phyloP scores from a whole-genome alignment of 2,329 filamentous ascomycete genomes.

The Talaromyces piceae region DNA sequence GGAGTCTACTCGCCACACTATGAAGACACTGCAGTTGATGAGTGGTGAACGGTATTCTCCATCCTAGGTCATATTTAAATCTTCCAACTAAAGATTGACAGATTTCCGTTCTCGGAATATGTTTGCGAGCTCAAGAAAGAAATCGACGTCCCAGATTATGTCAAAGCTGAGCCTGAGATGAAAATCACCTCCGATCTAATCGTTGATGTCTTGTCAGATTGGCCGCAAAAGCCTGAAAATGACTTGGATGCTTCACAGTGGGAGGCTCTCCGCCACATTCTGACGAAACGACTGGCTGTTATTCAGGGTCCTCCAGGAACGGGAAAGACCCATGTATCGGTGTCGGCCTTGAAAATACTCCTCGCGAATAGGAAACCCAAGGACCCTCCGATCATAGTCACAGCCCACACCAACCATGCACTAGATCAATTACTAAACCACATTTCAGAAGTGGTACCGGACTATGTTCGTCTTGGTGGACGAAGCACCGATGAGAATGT shows the following conservation, averaged over 20 bases:
- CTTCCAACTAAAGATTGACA: constrained; percentile 15
- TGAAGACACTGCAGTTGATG: constrained; percentile 64
- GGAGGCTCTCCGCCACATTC: constrained; percentile 58
- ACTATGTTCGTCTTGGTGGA: constrained; percentile 61
- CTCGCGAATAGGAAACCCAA: constrained; percentile 49
- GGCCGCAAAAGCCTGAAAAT: constrained; percentile 40
- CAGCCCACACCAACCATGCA: constrained; percentile 86
- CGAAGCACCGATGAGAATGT: constrained; percentile 61
- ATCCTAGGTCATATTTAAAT: constrained; percentile 4
- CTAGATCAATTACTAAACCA: constrained; percentile 71
- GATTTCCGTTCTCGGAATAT: constrained; percentile 39
- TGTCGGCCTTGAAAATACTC: constrained; percentile 60
- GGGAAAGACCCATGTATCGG: constrained; percentile 75
- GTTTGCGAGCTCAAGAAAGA: constrained; percentile 32
- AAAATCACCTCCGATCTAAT: constrained; percentile 44
- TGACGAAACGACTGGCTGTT: constrained; percentile 65
- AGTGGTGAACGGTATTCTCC: constrained; percentile 42
- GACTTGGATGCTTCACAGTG: constrained; percentile 65
- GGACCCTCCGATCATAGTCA: constrained; percentile 65
- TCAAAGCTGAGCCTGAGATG: constrained; percentile 42
- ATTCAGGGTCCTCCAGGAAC: constrained; percentile 77
- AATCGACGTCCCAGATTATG: constrained; percentile 46
- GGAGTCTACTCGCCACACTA: constrained; percentile 65
- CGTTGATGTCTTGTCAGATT: constrained; percentile 48
- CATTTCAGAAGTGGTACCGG: constrained; percentile 53